These are phyloP conservation scores for Yamadazyma songkhlaensis DNA, from an alignment of 1,139 yeast species.

Conservation along the genomic window DNA sequence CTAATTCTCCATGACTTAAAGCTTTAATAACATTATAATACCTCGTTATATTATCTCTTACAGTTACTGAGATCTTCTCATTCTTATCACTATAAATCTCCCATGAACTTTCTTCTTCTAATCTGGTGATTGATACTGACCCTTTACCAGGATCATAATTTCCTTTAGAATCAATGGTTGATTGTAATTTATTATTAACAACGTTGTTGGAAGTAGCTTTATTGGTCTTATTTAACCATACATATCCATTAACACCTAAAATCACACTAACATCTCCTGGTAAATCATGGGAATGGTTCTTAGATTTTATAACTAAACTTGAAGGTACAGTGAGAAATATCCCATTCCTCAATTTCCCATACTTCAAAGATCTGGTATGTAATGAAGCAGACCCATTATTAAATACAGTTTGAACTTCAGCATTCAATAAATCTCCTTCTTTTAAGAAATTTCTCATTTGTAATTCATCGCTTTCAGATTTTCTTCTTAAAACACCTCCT, in stretches of 20 bases:
- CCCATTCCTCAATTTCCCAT: constrained; percentile 94
- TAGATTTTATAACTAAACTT: constrained; percentile 75
- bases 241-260: constrained; percentile 90
- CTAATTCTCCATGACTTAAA: constrained; percentile 76
- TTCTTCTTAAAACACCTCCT: constrained; percentile 93
- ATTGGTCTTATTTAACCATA: constrained; percentile 83
- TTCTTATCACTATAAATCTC: constrained; percentile 92
- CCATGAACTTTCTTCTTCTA: constrained; percentile 94
- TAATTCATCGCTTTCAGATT: constrained; percentile 91
- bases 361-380: constrained; percentile 91
- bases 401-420: constrained; percentile 90
- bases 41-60: constrained; percentile 75
- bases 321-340: constrained; percentile 78
- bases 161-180: constrained; percentile 41
- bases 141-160: constrained; percentile 58
- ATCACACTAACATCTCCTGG: constrained; percentile 92
- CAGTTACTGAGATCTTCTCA: constrained; percentile 60
- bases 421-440: constrained; percentile 95
- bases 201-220: constrained; percentile 15
- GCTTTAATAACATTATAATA: constrained; percentile 84
- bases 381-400: constrained; percentile 91
- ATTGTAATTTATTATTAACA: constrained; percentile 29
- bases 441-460: constrained; percentile 93
- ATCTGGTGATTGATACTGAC: constrained; percentile 70
- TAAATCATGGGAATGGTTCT: constrained; percentile 79